Conservation (phyloP, 305 asterid genomes). For the Solanum hybrid region DNA sequence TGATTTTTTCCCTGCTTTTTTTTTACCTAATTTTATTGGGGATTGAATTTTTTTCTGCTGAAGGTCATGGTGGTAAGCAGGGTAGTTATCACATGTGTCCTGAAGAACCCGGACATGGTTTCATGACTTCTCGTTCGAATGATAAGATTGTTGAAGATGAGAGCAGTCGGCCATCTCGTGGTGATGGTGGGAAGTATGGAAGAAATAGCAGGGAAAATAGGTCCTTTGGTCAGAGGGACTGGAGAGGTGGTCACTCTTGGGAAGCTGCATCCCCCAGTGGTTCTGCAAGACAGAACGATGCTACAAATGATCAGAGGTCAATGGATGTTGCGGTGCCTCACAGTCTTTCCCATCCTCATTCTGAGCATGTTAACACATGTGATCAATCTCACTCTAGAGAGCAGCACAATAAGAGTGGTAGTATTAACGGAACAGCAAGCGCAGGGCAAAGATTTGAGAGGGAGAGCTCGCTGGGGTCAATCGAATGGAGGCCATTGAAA, state of each 20-base stretch:
- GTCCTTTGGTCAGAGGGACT: slow-evolving; percentile 21
- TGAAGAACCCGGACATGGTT: slow-evolving; percentile 64
- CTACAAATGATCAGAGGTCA: slow-evolving; percentile 38
- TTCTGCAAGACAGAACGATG: slow-evolving; percentile 45
- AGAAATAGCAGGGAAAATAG: slow-evolving; percentile 60
- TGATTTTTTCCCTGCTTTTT: slow-evolving; percentile 13
- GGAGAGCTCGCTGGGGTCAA: slow-evolving; percentile 43
- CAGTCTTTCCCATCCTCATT: background rate
- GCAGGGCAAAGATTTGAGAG: slow-evolving; percentile 43
- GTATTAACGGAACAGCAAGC: slow-evolving; percentile 23
- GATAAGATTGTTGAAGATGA: slow-evolving; percentile 72
- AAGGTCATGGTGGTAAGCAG: slow-evolving; percentile 98
- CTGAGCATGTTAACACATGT: slow-evolving; percentile 26
- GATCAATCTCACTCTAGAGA: slow-evolving; percentile 41
- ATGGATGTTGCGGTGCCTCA: slow-evolving; percentile 47
- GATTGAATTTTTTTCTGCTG: slow-evolving; percentile 30
- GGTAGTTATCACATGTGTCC: slow-evolving; percentile 72
- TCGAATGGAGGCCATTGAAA: slow-evolving; percentile 75
- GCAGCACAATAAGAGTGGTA: slow-evolving; percentile 37
- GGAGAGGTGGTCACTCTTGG: slow-evolving; percentile 16
- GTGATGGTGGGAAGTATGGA: slow-evolving; percentile 61
- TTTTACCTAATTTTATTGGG: slow-evolving; percentile 16
- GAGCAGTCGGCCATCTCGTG: slow-evolving; percentile 43
- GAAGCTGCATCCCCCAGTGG: slow-evolving; percentile 28
- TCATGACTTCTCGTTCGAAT: slow-evolving; percentile 52